A percentile compares a stretch with the other conserved stretches of the same genome.
phyloP scores from a whole-genome alignment of 23 red algal genomes.

The Gracilaria gracilis region DNA sequence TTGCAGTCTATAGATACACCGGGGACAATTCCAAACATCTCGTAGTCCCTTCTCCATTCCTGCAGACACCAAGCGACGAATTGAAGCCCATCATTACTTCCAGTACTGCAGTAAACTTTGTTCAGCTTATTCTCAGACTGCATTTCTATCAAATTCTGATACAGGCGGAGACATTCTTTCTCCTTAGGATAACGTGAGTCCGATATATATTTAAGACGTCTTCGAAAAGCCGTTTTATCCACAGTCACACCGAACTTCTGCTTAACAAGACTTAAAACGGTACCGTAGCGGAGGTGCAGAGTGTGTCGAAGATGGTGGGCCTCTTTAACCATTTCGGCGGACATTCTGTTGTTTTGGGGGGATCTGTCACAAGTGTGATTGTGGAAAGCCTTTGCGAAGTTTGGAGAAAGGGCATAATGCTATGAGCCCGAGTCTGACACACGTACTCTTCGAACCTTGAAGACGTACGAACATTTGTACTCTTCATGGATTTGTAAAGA shows the following conservation, averaged over 20 bases:
- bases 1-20: neutral
- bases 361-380: too few relatives aligned
- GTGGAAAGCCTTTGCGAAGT: too few relatives aligned
- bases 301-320: neutral
- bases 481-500: neutral
- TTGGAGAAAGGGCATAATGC: too few relatives aligned
- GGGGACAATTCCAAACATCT: neutral
- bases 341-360: neutral
- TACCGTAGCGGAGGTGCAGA: neutral
- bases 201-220: neutral
- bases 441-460: neutral
- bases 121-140: neutral
- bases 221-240: neutral
- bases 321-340: neutral
- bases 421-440: neutral
- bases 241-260: neutral
- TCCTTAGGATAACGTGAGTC: neutral
- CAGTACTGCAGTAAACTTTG: neutral
- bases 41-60: conserved; percentile 23
- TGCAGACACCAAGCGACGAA: neutral
- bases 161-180: neutral
- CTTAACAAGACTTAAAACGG: neutral
- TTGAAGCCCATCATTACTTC: neutral
- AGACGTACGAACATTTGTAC: neutral
- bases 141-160: neutral